phyloP scores from a whole-genome alignment of 768 basidiomycete species.

The Hygrophorus pudorinus region DNA sequence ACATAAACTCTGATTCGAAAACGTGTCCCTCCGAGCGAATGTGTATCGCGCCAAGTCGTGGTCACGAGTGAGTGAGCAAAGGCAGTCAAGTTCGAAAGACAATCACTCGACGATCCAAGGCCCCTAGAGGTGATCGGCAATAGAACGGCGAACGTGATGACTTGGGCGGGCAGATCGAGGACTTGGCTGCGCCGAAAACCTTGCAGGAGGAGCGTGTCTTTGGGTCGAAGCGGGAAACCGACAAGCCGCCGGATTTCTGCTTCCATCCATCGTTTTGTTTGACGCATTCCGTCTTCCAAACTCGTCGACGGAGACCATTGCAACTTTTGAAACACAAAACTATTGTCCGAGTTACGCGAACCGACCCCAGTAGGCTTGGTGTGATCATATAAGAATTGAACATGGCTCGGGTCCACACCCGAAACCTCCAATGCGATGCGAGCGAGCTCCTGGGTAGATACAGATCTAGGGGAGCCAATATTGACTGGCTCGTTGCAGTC shows the following conservation, averaged over 20 bases:
- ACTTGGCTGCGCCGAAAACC: constrained; percentile 25
- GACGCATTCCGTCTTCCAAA: constrained; percentile 36
- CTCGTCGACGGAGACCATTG: constrained; percentile 32
- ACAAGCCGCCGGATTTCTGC: constrained; percentile 19
- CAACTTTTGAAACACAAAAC: constrained; percentile 19
- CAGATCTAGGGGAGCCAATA: constrained; percentile 37
- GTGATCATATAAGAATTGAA: constrained; percentile 18
- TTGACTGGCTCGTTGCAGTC: constrained; percentile 30
- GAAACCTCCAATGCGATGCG: constrained; percentile 25
- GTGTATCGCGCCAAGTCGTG: constrained; percentile 38
- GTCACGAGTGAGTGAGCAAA: constrained; percentile 34
- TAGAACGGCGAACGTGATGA: constrained; percentile 38
- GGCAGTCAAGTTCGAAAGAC: constrained; percentile 28
- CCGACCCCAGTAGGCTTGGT: constrained; percentile 35
- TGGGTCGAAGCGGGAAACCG: neutral
- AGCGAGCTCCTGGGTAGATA: constrained; percentile 34
- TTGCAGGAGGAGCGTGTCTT: constrained; percentile 10
- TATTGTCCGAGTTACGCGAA: constrained; percentile 44
- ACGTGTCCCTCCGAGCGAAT: constrained; percentile 17
- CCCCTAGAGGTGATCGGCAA: constrained; percentile 51
- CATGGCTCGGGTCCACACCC: constrained; percentile 17
- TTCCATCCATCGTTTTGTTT: constrained; percentile 39
- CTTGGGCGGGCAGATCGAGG: constrained; percentile 23
- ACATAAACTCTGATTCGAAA: constrained; percentile 38
- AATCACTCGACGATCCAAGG: constrained; percentile 20